phyloP scores from a whole-genome alignment of 495 filamentous ascomycete species.

The Penicillium crystallinum region DNA sequence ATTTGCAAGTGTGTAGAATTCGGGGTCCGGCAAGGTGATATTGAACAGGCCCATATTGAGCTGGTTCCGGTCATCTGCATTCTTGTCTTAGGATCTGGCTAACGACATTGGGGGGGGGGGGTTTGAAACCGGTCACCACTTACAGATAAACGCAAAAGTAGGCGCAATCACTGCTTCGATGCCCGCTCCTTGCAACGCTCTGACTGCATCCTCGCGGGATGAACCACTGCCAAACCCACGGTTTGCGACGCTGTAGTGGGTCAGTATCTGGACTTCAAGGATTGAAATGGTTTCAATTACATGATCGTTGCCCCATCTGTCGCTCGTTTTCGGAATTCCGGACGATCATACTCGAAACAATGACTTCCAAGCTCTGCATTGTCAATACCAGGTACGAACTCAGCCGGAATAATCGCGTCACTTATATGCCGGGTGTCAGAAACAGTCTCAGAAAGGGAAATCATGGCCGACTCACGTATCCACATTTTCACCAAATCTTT shows the following conservation, averaged over 20 bases:
- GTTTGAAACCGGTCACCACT: neutral
- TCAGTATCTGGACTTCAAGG: neutral
- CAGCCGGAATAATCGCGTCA: slow-evolving; percentile 7
- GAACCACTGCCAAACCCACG: slow-evolving; percentile 1
- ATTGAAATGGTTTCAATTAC: neutral
- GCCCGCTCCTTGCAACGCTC: slow-evolving; percentile 2
- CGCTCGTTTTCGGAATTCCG: neutral
- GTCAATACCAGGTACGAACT: slow-evolving; percentile 5
- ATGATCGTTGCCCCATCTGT: neutral
- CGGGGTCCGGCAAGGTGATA: neutral
- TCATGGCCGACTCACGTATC: neutral
- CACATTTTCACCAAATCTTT: neutral
- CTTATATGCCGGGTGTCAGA: neutral
- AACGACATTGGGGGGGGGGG: neutral
- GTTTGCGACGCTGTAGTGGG: neutral
- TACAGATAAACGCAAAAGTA: slow-evolving; percentile 1
- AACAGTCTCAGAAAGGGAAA: neutral
- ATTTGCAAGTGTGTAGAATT: neutral
- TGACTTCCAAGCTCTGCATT: slow-evolving; percentile 7
- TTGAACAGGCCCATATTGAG: slow-evolving; percentile 3
- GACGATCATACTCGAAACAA: slow-evolving; percentile 5
- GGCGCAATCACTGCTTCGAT: slow-evolving; percentile 1
- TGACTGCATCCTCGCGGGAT: slow-evolving; percentile 1
- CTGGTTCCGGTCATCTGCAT: slow-evolving; percentile 1
- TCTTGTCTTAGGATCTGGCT: neutral